Conservation (phyloP, 2,329 filamentous ascomycete species). For the Coniochaeta hoffmannii region DNA sequence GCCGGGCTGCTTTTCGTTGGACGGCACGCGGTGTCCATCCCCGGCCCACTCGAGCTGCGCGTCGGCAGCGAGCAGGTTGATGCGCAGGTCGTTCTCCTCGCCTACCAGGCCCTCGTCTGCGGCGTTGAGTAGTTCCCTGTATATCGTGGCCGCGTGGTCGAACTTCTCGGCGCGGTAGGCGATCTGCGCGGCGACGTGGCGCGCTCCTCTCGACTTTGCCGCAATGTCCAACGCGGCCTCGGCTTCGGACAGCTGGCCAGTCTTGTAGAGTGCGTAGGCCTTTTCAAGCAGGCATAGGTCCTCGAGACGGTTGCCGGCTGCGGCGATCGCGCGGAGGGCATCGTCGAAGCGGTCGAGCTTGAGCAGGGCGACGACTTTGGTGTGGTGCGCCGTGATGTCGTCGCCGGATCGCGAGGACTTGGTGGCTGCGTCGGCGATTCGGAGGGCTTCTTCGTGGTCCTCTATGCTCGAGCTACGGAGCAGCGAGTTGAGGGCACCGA, state of each 20-base stretch:
- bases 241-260: conserved; percentile 60
- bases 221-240: conserved; percentile 31
- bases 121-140: conserved; percentile 45
- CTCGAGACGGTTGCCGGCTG: conserved; percentile 54
- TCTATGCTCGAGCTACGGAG: conserved; percentile 49
- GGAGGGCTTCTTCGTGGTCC: conserved; percentile 69
- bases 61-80: conserved; percentile 66
- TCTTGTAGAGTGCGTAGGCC: conserved; percentile 79
- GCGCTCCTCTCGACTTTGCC: conserved; percentile 21
- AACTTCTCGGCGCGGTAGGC: conserved; percentile 73
- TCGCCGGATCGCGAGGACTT: conserved; percentile 46
- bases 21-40: conserved; percentile 38
- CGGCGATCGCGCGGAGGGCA: conserved; percentile 60
- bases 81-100: conserved; percentile 67
- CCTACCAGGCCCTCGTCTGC: conserved; percentile 37
- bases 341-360: conserved; percentile 80
- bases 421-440: conserved; percentile 53
- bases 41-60: conserved; percentile 68
- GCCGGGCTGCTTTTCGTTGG: conserved; percentile 45
- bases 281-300: conserved; percentile 59
- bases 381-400: conserved; percentile 51
- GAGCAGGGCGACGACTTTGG: conserved; percentile 65
- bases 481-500: conserved; percentile 42
- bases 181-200: conserved; percentile 56
- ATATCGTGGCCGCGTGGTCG: conserved; percentile 55